Percentiles rank a stretch among this genome's conserved stretches.
Conservation (phyloP, 2,329 filamentous ascomycete genomes). For the Fusarium armeniacum region DNA sequence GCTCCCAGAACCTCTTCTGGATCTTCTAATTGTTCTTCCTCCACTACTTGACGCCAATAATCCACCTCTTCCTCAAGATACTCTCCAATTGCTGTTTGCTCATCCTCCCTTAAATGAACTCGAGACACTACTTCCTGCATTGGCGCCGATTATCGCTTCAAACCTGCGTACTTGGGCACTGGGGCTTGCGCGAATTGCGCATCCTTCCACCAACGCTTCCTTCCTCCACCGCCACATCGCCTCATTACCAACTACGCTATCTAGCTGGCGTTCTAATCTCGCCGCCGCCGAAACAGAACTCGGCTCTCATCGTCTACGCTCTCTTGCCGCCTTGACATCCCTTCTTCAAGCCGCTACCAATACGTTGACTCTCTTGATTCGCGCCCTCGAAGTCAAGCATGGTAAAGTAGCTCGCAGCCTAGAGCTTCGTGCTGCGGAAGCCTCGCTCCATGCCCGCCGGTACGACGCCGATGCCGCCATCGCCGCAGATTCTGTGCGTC, state of each 20-base stretch:
- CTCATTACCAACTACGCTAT: constrained; percentile 59
- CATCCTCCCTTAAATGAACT: constrained; percentile 65
- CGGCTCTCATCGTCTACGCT: constrained; percentile 56
- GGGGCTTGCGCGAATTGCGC: constrained; percentile 62
- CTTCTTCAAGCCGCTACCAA: constrained; percentile 60
- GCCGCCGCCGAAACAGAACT: constrained; percentile 53
- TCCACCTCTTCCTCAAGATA: constrained; percentile 54
- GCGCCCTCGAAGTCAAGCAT: constrained; percentile 68
- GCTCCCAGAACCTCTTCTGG: constrained; percentile 62
- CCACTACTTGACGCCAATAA: constrained; percentile 59
- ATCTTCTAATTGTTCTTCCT: constrained; percentile 69
- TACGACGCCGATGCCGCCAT: constrained; percentile 57
- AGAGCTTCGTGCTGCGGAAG: constrained; percentile 64
- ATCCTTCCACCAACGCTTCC: constrained; percentile 66
- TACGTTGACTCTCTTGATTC: constrained; percentile 61
- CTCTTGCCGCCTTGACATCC: constrained; percentile 54
- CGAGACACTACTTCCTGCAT: constrained; percentile 61
- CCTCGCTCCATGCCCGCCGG: constrained; percentile 60
- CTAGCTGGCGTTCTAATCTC: constrained; percentile 55
- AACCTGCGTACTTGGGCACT: constrained; percentile 65
- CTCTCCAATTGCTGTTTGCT: constrained; percentile 62
- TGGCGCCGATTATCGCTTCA: constrained; percentile 63
- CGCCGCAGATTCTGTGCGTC: constrained; percentile 54
- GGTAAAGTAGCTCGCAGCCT: constrained; percentile 65
- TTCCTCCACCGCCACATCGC: constrained; percentile 71